Percentiles rank a stretch among this genome's conserved stretches.
phyloP scores from a whole-genome alignment of 2,329 filamentous ascomycete species.

The Botryotinia calthae region DNA sequence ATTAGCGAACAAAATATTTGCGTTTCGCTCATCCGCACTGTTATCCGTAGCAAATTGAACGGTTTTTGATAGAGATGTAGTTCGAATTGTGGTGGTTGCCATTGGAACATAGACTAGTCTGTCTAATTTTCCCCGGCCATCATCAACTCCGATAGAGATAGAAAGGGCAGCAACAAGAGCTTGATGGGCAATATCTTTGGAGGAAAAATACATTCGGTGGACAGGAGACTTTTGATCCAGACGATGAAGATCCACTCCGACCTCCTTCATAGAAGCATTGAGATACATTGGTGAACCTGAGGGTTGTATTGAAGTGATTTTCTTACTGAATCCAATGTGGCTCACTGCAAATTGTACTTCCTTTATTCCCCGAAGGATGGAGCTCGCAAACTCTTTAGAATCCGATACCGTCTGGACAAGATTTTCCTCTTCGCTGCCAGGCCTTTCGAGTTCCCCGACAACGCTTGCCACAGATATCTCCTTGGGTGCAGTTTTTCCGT shows the following conservation, averaged over 20 bases:
- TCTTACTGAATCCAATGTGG: constrained; percentile 82
- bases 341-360: constrained; percentile 95
- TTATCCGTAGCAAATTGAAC: constrained; percentile 74
- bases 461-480: constrained; percentile 69
- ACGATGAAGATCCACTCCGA: constrained; percentile 87
- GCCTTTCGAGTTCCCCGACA: constrained; percentile 69
- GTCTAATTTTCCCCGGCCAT: constrained; percentile 81
- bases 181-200: constrained; percentile 90
- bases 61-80: constrained; percentile 90
- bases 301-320: constrained; percentile 65
- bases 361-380: constrained; percentile 86
- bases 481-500: constrained; percentile 44
- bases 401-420: constrained; percentile 84
- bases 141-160: constrained; percentile 86
- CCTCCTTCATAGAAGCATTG: constrained; percentile 92
- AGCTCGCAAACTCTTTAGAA: constrained; percentile 88
- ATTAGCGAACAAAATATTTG: constrained; percentile 95
- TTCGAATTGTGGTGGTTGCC: constrained; percentile 93
- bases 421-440: constrained; percentile 57
- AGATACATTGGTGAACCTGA: constrained; percentile 71
- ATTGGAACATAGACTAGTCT: constrained; percentile 92
- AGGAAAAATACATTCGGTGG: constrained; percentile 97
- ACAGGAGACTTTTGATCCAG: constrained; percentile 90
- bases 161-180: constrained; percentile 89
- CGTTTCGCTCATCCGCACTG: constrained; percentile 78